A percentile compares a stretch with the other conserved stretches of the same genome.
Evolutionary conservation across 768 basidiomycete species (phyloP).

Genomic region (Tricholomella constricta): DNA sequence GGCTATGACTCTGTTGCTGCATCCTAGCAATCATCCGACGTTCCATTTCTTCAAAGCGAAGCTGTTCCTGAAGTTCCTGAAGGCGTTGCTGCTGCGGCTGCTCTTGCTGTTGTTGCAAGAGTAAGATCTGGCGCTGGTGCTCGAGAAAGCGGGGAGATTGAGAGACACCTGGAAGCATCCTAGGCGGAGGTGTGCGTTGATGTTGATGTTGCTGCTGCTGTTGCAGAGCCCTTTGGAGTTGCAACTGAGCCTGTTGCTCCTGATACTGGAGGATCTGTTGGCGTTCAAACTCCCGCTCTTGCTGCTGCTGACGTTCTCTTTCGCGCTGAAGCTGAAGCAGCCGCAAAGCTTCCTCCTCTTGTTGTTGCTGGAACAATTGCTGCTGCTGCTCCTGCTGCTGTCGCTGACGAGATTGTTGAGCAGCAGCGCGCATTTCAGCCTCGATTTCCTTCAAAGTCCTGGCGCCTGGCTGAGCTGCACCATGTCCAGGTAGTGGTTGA

Average conservation of each 20-base stretch:
- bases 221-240: constrained; percentile 44
- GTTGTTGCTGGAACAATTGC: constrained; percentile 46
- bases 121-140: constrained; percentile 68
- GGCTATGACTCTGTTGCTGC: constrained; percentile 39
- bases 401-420: constrained; percentile 42
- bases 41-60: constrained; percentile 66
- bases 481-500: constrained; percentile 38
- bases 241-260: constrained; percentile 52
- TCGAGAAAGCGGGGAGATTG: constrained; percentile 83
- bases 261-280: constrained; percentile 51
- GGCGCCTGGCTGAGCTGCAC: constrained; percentile 37
- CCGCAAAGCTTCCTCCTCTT: constrained; percentile 37
- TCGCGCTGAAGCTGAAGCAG: constrained; percentile 36
- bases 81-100: constrained; percentile 60
- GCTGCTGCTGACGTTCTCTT: constrained; percentile 32
- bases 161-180: constrained; percentile 65
- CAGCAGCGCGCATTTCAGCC: constrained; percentile 74
- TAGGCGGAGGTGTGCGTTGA: constrained; percentile 66
- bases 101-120: constrained; percentile 70
- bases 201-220: constrained; percentile 54
- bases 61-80: constrained; percentile 64
- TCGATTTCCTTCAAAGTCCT: constrained; percentile 83
- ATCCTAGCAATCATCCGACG: constrained; percentile 60
- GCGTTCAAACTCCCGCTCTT: constrained; percentile 40
- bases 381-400: constrained; percentile 33